Percentiles rank a stretch among this genome's conserved stretches.
These are phyloP conservation scores for Trametes cubensis DNA, from an alignment of 768 basidiomycete species.

Conservation along the genomic window DNA sequence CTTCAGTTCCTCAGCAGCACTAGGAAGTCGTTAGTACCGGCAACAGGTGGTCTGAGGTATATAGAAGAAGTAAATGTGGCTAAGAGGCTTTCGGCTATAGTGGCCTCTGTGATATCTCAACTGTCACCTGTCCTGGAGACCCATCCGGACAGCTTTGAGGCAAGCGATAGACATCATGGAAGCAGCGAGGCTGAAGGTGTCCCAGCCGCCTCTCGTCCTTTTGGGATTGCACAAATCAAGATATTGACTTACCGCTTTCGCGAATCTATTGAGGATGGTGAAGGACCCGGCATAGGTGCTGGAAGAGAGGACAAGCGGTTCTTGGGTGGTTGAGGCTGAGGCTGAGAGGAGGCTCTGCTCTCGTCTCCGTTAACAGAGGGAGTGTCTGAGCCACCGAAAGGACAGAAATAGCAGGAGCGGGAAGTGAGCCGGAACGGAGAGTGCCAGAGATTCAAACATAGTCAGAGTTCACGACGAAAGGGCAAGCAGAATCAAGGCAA, in stretches of 20 bases:
- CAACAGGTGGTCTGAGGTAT: not conserved
- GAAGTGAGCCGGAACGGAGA: not conserved
- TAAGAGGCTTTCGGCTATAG: too few relatives aligned
- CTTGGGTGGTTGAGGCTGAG: slow-evolving; percentile 44
- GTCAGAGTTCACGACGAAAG: not conserved
- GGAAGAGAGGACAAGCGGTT: slow-evolving; percentile 52
- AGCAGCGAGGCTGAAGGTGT: too few relatives aligned
- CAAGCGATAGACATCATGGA: too few relatives aligned
- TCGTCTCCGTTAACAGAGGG: slow-evolving; percentile 55
- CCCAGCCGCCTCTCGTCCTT: too few relatives aligned
- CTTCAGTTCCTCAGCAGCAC: slow-evolving; percentile 55
- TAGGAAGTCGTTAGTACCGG: slow-evolving; percentile 22
- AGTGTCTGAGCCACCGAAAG: slow-evolving; percentile 37
- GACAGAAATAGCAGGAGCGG: not conserved
- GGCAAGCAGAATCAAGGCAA: not conserved
- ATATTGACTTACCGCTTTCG: slow-evolving; percentile 55
- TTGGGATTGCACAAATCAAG: not conserved
- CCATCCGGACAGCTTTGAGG: too few relatives aligned
- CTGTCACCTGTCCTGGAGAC: too few relatives aligned
- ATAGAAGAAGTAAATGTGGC: not conserved
- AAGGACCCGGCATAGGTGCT: slow-evolving; percentile 48
- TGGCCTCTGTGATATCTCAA: too few relatives aligned
- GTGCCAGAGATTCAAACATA: not conserved
- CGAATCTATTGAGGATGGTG: slow-evolving; percentile 58
- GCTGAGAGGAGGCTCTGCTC: slow-evolving; percentile 35